Evolutionary conservation across 257 asterid species (phyloP), one percentile per base, ranked within the genome.

Genomic region (Orobanche coerulescens): DNA sequence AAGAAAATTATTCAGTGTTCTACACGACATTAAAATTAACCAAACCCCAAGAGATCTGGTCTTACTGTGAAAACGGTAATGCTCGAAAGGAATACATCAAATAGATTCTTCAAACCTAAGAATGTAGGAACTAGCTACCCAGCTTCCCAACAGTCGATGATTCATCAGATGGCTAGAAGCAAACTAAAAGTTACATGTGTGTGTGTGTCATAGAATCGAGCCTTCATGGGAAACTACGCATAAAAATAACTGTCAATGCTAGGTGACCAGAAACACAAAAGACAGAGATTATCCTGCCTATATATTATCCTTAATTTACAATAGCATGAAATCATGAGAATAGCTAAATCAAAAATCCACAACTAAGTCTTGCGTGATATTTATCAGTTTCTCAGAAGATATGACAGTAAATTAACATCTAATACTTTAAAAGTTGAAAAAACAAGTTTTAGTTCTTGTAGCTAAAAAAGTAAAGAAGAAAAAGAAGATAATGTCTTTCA

Each of bases 251-350:
- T 2, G 26, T 5, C 30, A 48, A 56, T 44, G 54, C 19, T 36
- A 43, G 61, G 11, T 53, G 42, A 13, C 54, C 58, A 43, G 20
- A 48, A 64, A 56, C 8, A 23, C 20, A 25, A 42, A 33, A 34
- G 58, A 25, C 1, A 5, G 59, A 24, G 20, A 59, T 23, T n/a
- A n/a, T n/a, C n/a, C 57, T 61, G 60, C 72, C 34, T n/a, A 23
- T 19, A 64, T 36, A 33, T 42, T 36, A 33, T 42, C 40, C 20
- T 51, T 16, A 26, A 37, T 43, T 34, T 18, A 70, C 62, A 52
- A 57, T 16, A 49, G 10, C 3, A 49, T 23, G 20, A 31, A 5
- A 22, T n/a, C n/a, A n/a, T n/a, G n/a, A n/a, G 42, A 20, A 43
- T 3, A 30, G 37, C 16, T n/a, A 50, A 19, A 63, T 51, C 30